Evolutionary conservation across 202 grass and related monocot species (phyloP).

Genomic region (Zizania palustris): DNA sequence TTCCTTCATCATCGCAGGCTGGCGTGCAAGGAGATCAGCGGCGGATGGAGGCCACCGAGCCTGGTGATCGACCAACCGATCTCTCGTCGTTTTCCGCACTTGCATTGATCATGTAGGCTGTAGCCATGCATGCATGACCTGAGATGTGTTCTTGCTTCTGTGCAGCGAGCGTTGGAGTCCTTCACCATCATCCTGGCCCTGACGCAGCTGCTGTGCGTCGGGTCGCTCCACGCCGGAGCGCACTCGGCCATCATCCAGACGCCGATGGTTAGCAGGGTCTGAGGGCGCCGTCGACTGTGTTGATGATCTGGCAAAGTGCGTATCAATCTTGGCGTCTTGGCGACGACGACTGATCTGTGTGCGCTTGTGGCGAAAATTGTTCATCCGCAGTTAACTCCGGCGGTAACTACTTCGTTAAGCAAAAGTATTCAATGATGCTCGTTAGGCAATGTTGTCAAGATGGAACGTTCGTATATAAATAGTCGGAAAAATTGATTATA

Average conservation of each 20-base stretch:
- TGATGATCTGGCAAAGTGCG: neutral
- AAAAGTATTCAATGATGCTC: no score
- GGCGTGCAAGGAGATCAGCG: conserved; percentile 93
- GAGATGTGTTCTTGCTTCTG: neutral
- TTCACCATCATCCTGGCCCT: conserved; percentile 69
- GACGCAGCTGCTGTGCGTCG: conserved; percentile 84
- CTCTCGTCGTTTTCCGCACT: neutral
- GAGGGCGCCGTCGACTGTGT: neutral
- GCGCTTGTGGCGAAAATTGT: neutral
- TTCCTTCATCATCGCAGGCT: conserved; percentile 46
- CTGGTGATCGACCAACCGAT: conserved; percentile 44
- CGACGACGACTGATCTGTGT: neutral
- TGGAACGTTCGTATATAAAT: no score
- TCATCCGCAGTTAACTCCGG: neutral
- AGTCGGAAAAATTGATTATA: no score
- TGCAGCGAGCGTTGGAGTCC: conserved; percentile 73
- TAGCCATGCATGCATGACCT: no score
- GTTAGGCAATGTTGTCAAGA: no score
- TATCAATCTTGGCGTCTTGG: conserved; percentile 42
- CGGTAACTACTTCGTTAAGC: neutral
- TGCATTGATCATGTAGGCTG: no score
- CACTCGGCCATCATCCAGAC: conserved; percentile 4
- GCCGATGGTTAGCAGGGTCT: conserved; percentile 35
- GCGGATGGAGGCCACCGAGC: conserved; percentile 58
- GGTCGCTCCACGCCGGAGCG: conserved; percentile 58